These are phyloP conservation scores for Hyphopichia wangnamkhiaoensis DNA, from an alignment of 1,139 yeast species.

Conservation along the genomic window DNA sequence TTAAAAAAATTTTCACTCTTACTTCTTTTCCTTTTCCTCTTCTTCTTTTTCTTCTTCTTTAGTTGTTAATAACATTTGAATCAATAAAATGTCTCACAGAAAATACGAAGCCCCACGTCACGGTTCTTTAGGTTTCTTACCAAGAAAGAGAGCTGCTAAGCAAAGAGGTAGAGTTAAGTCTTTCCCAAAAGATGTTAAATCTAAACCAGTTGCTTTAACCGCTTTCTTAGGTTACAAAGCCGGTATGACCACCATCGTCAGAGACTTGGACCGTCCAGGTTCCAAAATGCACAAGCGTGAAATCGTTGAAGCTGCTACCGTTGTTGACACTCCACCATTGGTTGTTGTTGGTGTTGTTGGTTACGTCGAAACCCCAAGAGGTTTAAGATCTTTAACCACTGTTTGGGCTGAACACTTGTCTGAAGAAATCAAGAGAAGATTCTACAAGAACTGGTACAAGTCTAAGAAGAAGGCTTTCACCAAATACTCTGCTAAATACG, in stretches of 20 bases:
- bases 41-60: slow-evolving; percentile 15
- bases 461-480: slow-evolving; percentile 99
- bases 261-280: slow-evolving; percentile 99
- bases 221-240: slow-evolving; percentile 99
- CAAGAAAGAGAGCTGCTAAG: slow-evolving; percentile 99
- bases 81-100: slow-evolving; percentile 94
- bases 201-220: slow-evolving; percentile 98
- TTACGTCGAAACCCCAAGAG: slow-evolving; percentile 99
- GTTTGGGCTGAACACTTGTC: slow-evolving; percentile 99
- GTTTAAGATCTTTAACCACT: slow-evolving; percentile 98
- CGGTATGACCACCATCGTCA: slow-evolving; percentile 99
- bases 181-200: slow-evolving; percentile 98
- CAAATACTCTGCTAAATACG: slow-evolving; percentile 99
- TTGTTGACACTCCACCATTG: slow-evolving; percentile 98
- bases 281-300: slow-evolving; percentile 99
- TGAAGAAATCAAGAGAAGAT: slow-evolving; percentile 99
- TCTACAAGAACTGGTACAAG: slow-evolving; percentile 99
- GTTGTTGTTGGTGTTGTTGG: slow-evolving; percentile 99
- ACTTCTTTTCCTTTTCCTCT: slow-evolving; percentile 1
- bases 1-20: not conserved
- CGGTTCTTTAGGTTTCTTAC: slow-evolving; percentile 99
- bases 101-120: slow-evolving; percentile 99
- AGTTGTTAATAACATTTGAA: slow-evolving; percentile 29
- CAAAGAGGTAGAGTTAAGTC: slow-evolving; percentile 99
- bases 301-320: slow-evolving; percentile 98